phyloP scores from a whole-genome alignment of 768 basidiomycete genomes.

The Amanita rimosa region DNA sequence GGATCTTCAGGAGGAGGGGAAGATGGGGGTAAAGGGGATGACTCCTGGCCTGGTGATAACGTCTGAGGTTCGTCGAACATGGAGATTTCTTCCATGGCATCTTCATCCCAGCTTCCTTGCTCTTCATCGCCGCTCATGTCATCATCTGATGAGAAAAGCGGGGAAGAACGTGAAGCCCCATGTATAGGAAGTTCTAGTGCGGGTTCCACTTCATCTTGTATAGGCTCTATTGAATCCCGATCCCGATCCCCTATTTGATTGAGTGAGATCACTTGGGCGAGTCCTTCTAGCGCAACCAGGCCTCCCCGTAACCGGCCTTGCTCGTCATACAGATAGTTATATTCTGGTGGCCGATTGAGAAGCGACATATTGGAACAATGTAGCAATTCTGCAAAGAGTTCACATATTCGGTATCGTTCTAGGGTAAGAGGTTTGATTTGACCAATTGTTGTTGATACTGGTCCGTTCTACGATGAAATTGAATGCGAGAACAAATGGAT shows the following conservation, averaged over 20 bases:
- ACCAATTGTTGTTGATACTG: slow-evolving; percentile 66
- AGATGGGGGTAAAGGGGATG: slow-evolving; percentile 21
- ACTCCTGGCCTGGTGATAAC: slow-evolving; percentile 18
- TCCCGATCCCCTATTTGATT: slow-evolving; percentile 43
- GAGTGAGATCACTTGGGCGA: slow-evolving; percentile 74
- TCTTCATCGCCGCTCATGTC: slow-evolving; percentile 63
- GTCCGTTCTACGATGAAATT: slow-evolving; percentile 39
- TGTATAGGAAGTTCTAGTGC: slow-evolving; percentile 58
- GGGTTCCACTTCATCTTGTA: slow-evolving; percentile 45
- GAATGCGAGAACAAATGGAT: background rate
- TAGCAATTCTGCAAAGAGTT: slow-evolving; percentile 91
- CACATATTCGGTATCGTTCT: slow-evolving; percentile 92
- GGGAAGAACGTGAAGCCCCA: slow-evolving; percentile 44
- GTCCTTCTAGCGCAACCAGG: slow-evolving; percentile 68
- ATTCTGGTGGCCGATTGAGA: slow-evolving; percentile 69
- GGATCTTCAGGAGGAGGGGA: slow-evolving; percentile 17
- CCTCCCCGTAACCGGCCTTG: slow-evolving; percentile 87
- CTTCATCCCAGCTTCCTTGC: slow-evolving; percentile 67
- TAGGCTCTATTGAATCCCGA: slow-evolving; percentile 31
- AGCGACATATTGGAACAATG: slow-evolving; percentile 99
- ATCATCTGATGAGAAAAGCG: slow-evolving; percentile 5
- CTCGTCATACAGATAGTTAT: slow-evolving; percentile 61
- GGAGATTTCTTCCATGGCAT: slow-evolving; percentile 73
- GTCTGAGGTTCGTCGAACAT: slow-evolving; percentile 54
- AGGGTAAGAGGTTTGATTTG: slow-evolving; percentile 73